Base-by-base conservation (phyloP, 2,329 filamentous ascomycete species). In the Leptoxyphium fumago region DNA sequence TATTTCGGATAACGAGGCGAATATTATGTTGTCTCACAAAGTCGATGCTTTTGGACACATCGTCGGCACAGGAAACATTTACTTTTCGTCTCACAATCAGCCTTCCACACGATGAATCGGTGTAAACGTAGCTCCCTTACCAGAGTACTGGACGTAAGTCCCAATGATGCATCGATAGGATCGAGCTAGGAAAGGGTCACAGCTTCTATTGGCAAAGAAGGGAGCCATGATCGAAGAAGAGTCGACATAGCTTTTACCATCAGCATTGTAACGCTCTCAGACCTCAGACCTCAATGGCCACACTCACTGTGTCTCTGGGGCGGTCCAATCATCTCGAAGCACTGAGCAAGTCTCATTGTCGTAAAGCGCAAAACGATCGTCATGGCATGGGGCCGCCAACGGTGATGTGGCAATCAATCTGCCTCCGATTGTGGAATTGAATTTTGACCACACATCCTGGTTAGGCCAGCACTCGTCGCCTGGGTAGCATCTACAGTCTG, bases 381-480 rank as follows among this genome's bases (percentile, higher is more conserved):
- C 60, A 49, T 79, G 75, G 52, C 75, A 80, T 1, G 68, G 61
- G 2, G 66, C 56, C 0, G 66, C 75, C 2, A 77, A 52, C 0
- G 77, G 75, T 2, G 69, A 58, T 0, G 71, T 75, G 10, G 66
- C 63, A 38, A 79, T 61, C 26, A 80, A 60, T 4, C 60, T 62
- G 1, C 72, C 74, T 17, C 62, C 60, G 2, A 78, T 60, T 1
- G 74, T 68, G 11, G 54, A 43, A 51, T 80, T 77, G 42, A 80
- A 66, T 0, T 52, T 44, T 6, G 60, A 50, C 75, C 76, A 80
- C 5, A 59, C 56, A 1, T 51, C 39, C 1, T 49, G 17, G 0
- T 60, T 57, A 0, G 77, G 77, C 74, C 76, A 81, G 52, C 65
- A 68, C 1, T 48, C n/a, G 45, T 78, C 71, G 13, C 67, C 68